These are phyloP conservation scores for Mycogone perniciosa DNA, from an alignment of 2,329 filamentous ascomycete species.

Conservation along the genomic window DNA sequence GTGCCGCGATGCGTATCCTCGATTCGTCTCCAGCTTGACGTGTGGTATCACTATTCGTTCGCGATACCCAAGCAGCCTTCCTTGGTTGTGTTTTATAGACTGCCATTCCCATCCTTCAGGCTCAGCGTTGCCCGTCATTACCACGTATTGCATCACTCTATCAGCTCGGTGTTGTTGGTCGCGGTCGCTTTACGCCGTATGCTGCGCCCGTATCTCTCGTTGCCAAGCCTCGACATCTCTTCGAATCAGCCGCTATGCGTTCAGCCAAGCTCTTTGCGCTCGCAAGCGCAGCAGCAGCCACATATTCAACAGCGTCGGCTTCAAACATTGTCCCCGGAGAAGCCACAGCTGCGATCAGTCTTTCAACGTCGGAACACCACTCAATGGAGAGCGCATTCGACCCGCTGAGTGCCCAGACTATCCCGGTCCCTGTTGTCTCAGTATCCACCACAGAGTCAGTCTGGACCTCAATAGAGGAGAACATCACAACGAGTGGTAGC, in stretches of 20 bases:
- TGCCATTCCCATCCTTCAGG: too few species aligned
- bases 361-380: conserved; percentile 3
- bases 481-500: neutral
- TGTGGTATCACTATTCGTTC: conserved; percentile 1
- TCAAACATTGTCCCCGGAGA: neutral
- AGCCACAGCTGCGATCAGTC: neutral
- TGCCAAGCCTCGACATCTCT: conserved; percentile 3
- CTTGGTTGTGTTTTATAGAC: too few species aligned
- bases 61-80: neutral
- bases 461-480: neutral
- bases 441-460: conserved; percentile 1
- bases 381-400: neutral
- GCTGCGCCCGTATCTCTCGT: neutral
- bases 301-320: conserved; percentile 1
- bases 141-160: neutral
- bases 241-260: conserved; percentile 14
- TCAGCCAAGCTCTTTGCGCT: conserved; percentile 13
- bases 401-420: neutral
- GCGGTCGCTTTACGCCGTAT: neutral
- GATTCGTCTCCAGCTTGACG: conserved; percentile 4
- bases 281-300: conserved; percentile 13
- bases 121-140: conserved; percentile 5
- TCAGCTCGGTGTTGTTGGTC: conserved; percentile 10
- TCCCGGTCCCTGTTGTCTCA: conserved; percentile 2
- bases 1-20: conserved; percentile 8